Base-by-base conservation (phyloP, 108 stramenopile species). In the Cylindrotheca fusiformis region DNA sequence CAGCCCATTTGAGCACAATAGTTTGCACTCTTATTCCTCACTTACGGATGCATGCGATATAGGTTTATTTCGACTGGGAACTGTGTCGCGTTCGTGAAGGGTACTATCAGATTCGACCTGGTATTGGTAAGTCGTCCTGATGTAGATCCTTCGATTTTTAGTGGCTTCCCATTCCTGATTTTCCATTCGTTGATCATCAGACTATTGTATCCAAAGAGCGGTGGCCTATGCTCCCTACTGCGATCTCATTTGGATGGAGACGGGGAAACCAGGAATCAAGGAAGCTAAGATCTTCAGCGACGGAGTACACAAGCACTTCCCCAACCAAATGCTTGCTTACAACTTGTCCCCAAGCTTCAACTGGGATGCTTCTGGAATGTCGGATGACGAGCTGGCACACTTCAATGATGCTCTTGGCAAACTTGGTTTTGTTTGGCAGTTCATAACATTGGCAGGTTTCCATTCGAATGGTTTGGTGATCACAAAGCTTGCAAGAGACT, bases 221-320 rank as follows among this genome's bases (percentile, higher is more conserved):
- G 60, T 81, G 18, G 97, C 97, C n/a, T 96, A 95, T 60, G 85
- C 95, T 33, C 88, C 86, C 28, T 83, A 92, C 60, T 81, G 83
- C 25, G 97, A 97, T 65, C 71, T 96, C 36, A 90, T 97, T 65
- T 97, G 97, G 97, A 96, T 96, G 95, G 97, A 97, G 73, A 96
- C 95, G 24, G 81, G 69, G 33, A 82, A 74, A 33, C 89, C 93
- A 23, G 82, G 77, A n/a, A 84, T 94, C 60, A 65, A 76, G 0
- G 93, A 90, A 65, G 93, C 93, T 18, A 75, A 73, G 49, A 82
- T 86, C 56, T 94, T 94, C 60, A 78, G 79, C 45, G 76, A 87
- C 27, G 93, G 93, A 61, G 87, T 94, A 2, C 79, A 64, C 69
- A 73, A 30, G 41, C 77, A 77, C 22, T 65, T 63, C 46, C 95